Percentiles rank a stretch among this genome's conserved stretches.
Conservation (phyloP, 2,329 filamentous ascomycete species). For the Colletotrichum agaves region DNA sequence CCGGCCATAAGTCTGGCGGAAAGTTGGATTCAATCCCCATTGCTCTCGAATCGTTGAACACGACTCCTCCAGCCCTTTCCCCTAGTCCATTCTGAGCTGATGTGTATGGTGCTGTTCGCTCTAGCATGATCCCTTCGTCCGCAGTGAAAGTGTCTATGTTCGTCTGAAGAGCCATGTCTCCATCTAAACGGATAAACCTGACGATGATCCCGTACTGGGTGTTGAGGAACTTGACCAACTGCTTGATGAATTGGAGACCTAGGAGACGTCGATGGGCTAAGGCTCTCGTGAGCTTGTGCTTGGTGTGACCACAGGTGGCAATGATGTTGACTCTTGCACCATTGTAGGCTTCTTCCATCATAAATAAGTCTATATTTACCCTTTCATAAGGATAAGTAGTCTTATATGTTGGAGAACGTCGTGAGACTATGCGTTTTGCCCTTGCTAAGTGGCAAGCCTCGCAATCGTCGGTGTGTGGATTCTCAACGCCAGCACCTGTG, state of each 20-base stretch:
- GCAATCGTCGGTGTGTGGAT: neutral
- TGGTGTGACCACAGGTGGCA: neutral
- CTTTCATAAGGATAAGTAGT: neutral
- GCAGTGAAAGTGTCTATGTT: neutral
- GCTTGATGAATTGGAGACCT: neutral
- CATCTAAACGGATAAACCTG: neutral
- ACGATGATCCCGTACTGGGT: neutral
- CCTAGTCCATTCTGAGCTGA: neutral
- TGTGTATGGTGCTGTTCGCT: neutral
- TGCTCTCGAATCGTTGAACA: neutral
- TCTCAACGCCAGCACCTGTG: neutral
- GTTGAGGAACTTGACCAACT: neutral
- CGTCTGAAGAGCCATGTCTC: neutral
- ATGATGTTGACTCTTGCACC: neutral
- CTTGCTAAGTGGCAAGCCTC: neutral
- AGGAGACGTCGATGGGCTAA: neutral
- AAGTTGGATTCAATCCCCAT: neutral
- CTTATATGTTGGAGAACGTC: neutral
- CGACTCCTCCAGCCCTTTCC: neutral
- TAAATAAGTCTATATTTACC: neutral
- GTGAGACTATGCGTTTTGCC: neutral
- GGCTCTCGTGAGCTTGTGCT: neutral
- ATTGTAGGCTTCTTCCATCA: neutral
- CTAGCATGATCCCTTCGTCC: neutral
- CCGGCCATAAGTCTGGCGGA: neutral